Conservation (phyloP, 2,329 filamentous ascomycete genomes). For the Myriosclerotinia duriaeana region DNA sequence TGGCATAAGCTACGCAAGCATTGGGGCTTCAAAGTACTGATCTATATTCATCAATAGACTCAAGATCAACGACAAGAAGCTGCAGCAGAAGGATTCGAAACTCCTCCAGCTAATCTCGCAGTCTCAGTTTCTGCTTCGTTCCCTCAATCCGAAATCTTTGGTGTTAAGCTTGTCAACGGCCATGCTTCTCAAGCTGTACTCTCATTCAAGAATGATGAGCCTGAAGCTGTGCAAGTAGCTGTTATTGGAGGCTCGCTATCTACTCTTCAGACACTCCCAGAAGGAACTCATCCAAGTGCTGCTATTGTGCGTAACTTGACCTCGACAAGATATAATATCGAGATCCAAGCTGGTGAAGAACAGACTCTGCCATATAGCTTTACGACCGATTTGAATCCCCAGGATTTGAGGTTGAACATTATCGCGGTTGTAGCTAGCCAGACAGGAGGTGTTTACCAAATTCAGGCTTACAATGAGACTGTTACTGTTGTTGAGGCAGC, state of each 20-base stretch:
- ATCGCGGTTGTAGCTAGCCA: constrained; percentile 69
- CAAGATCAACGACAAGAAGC: constrained; percentile 25
- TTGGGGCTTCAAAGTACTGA: constrained; percentile 16
- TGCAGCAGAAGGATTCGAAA: constrained; percentile 35
- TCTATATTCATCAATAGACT: constrained; percentile 19
- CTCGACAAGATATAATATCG: constrained; percentile 67
- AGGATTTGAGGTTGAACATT: constrained; percentile 79
- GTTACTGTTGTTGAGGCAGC: constrained; percentile 88
- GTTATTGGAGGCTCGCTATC: constrained; percentile 75
- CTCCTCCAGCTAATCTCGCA: constrained; percentile 51
- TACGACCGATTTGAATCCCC: constrained; percentile 86
- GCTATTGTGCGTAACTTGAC: constrained; percentile 82
- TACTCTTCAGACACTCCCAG: constrained; percentile 53
- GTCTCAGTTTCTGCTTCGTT: constrained; percentile 65
- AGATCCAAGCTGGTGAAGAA: constrained; percentile 73
- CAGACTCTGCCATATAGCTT: constrained; percentile 80
- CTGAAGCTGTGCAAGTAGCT: constrained; percentile 69
- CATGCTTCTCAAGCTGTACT: constrained; percentile 79
- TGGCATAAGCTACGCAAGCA: constrained; percentile 14
- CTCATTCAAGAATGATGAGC: constrained; percentile 82
- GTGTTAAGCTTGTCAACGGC: constrained; percentile 93
- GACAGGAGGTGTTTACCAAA: constrained; percentile 69
- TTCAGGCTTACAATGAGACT: constrained; percentile 77
- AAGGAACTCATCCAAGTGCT: constrained; percentile 48
- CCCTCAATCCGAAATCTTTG: constrained; percentile 72